Percentiles rank a stretch among this genome's conserved stretches.
Conservation (phyloP, 306 rosid species). For the Dalbergia oliveri region DNA sequence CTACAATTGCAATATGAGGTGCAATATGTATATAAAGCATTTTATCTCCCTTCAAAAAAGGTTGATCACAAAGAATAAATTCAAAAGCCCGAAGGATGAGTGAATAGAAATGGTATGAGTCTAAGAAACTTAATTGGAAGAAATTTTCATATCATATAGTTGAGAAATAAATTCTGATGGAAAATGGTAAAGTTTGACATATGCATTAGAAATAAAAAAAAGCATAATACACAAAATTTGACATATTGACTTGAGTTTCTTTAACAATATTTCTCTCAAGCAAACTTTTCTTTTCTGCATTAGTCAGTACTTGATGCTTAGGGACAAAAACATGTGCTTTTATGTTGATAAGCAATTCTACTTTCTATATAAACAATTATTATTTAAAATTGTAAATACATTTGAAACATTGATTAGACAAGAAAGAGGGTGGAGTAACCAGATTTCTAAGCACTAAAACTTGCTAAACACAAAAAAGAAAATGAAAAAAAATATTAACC, state of each 20-base stretch:
- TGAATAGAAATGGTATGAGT: neutral
- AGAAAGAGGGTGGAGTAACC: neutral
- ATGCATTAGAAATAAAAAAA: neutral
- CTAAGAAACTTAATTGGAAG: neutral
- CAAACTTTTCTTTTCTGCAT: slow-evolving; percentile 78
- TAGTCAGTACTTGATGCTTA: slow-evolving; percentile 73
- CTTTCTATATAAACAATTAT: slow-evolving; percentile 61
- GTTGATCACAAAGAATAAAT: neutral
- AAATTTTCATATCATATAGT: neutral
- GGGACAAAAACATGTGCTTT: slow-evolving; percentile 78
- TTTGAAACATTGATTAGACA: neutral
- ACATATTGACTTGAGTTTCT: slow-evolving; percentile 76
- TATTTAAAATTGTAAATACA: neutral
- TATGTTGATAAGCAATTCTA: slow-evolving; percentile 75
- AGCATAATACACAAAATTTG: neutral
- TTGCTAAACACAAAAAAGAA: neutral
- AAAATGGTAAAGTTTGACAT: neutral
- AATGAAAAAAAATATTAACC: neutral
- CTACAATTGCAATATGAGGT: neutral
- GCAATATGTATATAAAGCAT: neutral
- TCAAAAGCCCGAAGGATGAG: neutral
- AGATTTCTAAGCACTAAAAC: neutral
- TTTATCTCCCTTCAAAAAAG: neutral
- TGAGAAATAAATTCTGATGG: neutral
- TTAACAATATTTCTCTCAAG: slow-evolving; percentile 84